Base-by-base conservation (phyloP, 1,284 basidiomycete species). In the Ceratobasidium sp. region DNA sequence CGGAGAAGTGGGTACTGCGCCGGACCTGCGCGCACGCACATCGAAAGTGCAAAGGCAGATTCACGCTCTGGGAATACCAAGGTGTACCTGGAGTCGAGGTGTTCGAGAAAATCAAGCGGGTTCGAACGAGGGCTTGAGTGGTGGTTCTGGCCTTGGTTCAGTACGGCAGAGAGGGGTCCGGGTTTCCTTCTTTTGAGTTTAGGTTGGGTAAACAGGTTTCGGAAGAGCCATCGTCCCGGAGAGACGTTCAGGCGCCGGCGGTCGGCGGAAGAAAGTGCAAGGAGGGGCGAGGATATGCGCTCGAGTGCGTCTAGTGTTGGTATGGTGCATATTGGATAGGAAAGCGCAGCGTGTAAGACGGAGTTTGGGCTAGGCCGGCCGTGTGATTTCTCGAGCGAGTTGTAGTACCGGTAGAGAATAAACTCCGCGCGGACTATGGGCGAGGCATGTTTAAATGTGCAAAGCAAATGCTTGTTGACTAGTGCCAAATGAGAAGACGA, bases 1-100 rank as follows among this genome's bases (percentile, higher is more conserved):
- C 84, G 86, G 2, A 95, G 86, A 5, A 96, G 88, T 1, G 91
- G 90, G 0, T 68, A 42, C 54, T 76, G 74, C 5, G 54, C 74
- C 46, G 54, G 52, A 12, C 74, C 74, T 33, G 74, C 64, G 12
- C 64, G 62, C 33, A 33, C n/a, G 38, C 64, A 67, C 64, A 61
- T 76, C 17, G 74, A 44, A 10, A 76, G 48, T 12, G 74, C 48
- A 48, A 76, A 76, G n/a, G 74, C 74, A 0, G 74, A 67, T 67
- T 44, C 64, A 46, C 50, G 74, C 38, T 52, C 50, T 12, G 64
- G 40, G 52, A 76, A 67, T 10, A 12, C 38, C 20, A 76, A 64
- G 1, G 61, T 52, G 50, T 76, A 76, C 26, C 42, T 10, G 13
- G 61, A n/a, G 9, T 26, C 40, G 10, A 76, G 62, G 4, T n/a